Percentiles rank a stretch among this genome's conserved stretches.
phyloP scores from a whole-genome alignment of 495 filamentous ascomycete species.

The Tuber brumale region DNA sequence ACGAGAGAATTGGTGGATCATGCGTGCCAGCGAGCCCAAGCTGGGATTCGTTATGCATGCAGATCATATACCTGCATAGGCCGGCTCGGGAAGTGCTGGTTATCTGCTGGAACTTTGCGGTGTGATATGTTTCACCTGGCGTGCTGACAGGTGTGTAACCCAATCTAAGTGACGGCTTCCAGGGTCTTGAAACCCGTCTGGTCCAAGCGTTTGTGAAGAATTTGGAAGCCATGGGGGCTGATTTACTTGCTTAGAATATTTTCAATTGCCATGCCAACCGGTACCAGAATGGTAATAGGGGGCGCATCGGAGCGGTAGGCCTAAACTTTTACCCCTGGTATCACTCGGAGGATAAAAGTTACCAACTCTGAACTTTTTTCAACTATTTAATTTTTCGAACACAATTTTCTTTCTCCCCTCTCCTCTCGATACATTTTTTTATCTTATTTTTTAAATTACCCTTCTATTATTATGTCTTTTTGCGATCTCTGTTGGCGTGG shows the following conservation, averaged over 20 bases:
- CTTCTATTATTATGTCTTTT: not conserved
- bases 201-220: not conserved
- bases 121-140: not conserved
- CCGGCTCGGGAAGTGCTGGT: not conserved
- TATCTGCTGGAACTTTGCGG: not conserved
- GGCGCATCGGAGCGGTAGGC: not conserved
- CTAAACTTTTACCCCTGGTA: not conserved
- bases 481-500: constrained; percentile 1
- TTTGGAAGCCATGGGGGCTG: not conserved
- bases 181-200: not conserved
- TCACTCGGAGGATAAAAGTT: constrained; percentile 6
- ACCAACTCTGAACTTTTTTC: not conserved
- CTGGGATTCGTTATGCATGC: not conserved
- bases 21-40: not conserved
- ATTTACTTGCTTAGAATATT: not conserved
- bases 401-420: not conserved
- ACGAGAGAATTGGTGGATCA: not conserved
- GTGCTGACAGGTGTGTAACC: not conserved
- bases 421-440: not conserved
- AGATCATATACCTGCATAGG: not conserved
- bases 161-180: not conserved
- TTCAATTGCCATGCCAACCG: not conserved
- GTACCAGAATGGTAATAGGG: not conserved
- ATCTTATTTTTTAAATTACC: not conserved
- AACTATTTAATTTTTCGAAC: not conserved